Evolutionary conservation across 495 filamentous ascomycete genomes (phyloP), one percentile per base, ranked within the genome.

Genomic region (Zalerion maritima): DNA sequence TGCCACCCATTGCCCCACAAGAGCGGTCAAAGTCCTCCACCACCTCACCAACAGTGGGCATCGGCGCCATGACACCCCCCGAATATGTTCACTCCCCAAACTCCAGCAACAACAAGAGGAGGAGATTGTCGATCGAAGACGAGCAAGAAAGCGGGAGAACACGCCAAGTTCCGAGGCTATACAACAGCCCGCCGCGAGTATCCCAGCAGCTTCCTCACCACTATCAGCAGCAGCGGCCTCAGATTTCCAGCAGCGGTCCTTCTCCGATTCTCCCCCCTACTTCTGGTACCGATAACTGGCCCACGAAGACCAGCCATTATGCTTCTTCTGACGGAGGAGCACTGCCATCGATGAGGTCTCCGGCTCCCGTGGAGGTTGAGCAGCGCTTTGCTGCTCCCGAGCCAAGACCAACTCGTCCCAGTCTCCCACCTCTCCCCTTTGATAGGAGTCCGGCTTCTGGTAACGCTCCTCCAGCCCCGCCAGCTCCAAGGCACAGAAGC

Each of bases 21-120:
- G 24, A 35, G 21, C 50, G 43, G 29, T 34, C 43, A 20, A 32
- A 37, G 6, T 38, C 46, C 11, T 38, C 45, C 5, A 34, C 32
- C 18, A 33, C 40, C 5, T 50, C 44, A 12, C 46, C 52, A 6
- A 34, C 40, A 9, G 32, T 36, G 7, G 26, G 28, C 15, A 32
- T 16, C 24, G 41, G 43, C 21, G 26, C 32, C 10, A 31, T 42
- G 22, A 49, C 46, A 6, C 40, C 50, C 4, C 43, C 50, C 4
- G 44, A 53, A 15, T 59, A 60, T 31, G 24, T 42, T 5, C 44
- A 58, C 22, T 58, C 57, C 16, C 52, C 56, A 16, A n/a, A n/a
- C n/a, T n/a, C n/a, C n/a, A 41, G 22, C 22, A 35, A 36, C 8
- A 41, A 42, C 26, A 62, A 60, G 42, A 49, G 58, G 31, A 43